These are phyloP conservation scores for Marasmius oreades DNA, from an alignment of 1,284 basidiomycete species.

Conservation along the genomic window DNA sequence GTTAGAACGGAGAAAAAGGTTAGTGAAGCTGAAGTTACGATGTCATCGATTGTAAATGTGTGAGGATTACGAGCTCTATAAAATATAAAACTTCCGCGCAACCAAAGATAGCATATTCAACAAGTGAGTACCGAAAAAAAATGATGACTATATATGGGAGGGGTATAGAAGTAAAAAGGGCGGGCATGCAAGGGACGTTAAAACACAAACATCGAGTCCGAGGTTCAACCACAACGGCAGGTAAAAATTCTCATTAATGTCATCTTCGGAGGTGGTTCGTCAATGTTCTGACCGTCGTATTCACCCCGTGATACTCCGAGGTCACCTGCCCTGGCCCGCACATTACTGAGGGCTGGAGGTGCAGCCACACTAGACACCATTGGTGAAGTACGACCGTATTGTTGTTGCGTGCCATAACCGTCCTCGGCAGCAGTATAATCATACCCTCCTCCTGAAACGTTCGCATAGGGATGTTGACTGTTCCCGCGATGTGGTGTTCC, in stretches of 20 bases:
- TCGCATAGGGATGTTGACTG: constrained; percentile 66
- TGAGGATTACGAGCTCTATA: constrained; percentile 1
- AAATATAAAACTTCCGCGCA: constrained; percentile 6
- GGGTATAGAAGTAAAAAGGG: constrained; percentile 25
- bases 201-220: constrained; percentile 19
- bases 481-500: constrained; percentile 46
- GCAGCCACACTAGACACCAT: constrained; percentile 69
- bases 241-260: constrained; percentile 66
- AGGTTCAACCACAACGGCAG: constrained; percentile 65
- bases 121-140: constrained; percentile 13
- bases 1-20: too few species aligned
- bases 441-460: constrained; percentile 46
- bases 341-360: constrained; percentile 66
- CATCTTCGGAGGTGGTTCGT: constrained; percentile 51
- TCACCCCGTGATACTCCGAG: constrained; percentile 58
- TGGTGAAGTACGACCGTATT: constrained; percentile 68
- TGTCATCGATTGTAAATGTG: too few species aligned
- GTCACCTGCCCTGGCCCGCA: constrained; percentile 65
- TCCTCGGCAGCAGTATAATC: constrained; percentile 50
- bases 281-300: constrained; percentile 55
- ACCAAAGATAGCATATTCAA: constrained; percentile 9
- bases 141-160: constrained; percentile 23
- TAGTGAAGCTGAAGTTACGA: too few species aligned
- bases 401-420: constrained; percentile 45
- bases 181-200: constrained; percentile 19